phyloP scores from a whole-genome alignment of 805 yeast species.

The Metschnikowia aberdeeniae region DNA sequence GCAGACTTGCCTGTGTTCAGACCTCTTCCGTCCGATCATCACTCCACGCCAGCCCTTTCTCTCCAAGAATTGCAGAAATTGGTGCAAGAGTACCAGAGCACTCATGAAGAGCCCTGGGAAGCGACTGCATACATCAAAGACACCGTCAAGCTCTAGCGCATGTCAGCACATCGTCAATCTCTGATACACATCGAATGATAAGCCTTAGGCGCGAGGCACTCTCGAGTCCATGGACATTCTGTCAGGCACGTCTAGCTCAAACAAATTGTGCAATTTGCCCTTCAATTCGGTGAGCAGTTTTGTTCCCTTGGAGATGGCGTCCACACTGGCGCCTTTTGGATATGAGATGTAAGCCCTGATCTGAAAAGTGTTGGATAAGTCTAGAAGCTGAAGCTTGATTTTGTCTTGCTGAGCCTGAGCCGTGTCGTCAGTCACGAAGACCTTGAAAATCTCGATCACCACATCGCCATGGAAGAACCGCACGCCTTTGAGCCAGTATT shows the following conservation, averaged over 20 bases:
- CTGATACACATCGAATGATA: background rate
- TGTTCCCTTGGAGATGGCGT: conserved; percentile 60
- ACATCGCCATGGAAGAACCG: conserved; percentile 59
- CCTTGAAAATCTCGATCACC: conserved; percentile 55
- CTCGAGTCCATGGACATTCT: conserved; percentile 79
- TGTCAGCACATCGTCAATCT: background rate
- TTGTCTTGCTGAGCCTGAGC: conserved; percentile 20
- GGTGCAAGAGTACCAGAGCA: conserved; percentile 8
- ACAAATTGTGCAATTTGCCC: conserved; percentile 61
- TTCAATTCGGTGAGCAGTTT: conserved; percentile 60
- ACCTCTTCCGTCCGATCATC: conserved; percentile 32
- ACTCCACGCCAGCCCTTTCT: conserved; percentile 21
- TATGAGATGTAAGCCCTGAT: conserved; percentile 69
- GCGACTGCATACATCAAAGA: background rate
- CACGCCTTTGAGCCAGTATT: conserved; percentile 58
- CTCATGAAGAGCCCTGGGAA: conserved; percentile 1
- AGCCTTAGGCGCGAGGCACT: conserved; percentile 24
- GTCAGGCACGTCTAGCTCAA: conserved; percentile 71
- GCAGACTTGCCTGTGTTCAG: conserved; percentile 24
- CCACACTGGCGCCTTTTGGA: conserved; percentile 69
- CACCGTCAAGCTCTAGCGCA: conserved; percentile 4
- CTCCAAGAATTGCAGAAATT: conserved; percentile 14
- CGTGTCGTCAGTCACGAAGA: conserved; percentile 36
- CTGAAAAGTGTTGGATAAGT: conserved; percentile 53
- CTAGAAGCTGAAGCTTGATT: conserved; percentile 38